Conservation (phyloP, 2,329 filamentous ascomycete species). For the Epichloe typhina region DNA sequence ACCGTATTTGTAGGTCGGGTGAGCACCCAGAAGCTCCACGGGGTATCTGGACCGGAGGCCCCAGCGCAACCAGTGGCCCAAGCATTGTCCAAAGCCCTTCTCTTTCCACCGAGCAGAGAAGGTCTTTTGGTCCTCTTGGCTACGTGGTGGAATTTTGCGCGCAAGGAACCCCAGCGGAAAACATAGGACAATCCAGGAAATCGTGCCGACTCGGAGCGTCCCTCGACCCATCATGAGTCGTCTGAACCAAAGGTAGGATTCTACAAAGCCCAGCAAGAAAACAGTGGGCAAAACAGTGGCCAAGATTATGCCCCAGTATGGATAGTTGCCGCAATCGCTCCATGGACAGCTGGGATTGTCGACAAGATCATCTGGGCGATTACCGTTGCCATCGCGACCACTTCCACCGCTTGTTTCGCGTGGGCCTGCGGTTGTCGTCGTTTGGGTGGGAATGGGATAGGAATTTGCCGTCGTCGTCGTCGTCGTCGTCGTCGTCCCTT, state of each 20-base stretch:
- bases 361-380: not conserved
- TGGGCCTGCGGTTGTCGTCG: slow-evolving; percentile 1
- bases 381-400: not conserved
- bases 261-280: slow-evolving; percentile 17
- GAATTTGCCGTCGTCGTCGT: not conserved
- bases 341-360: not conserved
- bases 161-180: slow-evolving; percentile 7
- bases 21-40: slow-evolving; percentile 8
- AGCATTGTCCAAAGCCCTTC: slow-evolving; percentile 2
- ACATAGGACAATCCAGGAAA: slow-evolving; percentile 15
- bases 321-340: not conserved
- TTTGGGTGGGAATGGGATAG: not conserved
- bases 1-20: not conserved
- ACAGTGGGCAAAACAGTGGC: slow-evolving; percentile 14
- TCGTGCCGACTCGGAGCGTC: slow-evolving; percentile 17
- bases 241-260: slow-evolving; percentile 20
- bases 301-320: slow-evolving; percentile 14
- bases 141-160: slow-evolving; percentile 5
- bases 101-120: slow-evolving; percentile 8
- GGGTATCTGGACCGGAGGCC: slow-evolving; percentile 9
- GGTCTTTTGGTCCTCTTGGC: slow-evolving; percentile 4
- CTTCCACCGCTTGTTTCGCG: not conserved
- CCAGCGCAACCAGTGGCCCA: slow-evolving; percentile 10
- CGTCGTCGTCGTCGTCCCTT: not conserved
- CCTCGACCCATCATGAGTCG: slow-evolving; percentile 17